Percentiles rank a stretch among this genome's conserved stretches.
Evolutionary conservation across 805 yeast genomes (phyloP).

Genomic region (Ogataea degrootiae): DNA sequence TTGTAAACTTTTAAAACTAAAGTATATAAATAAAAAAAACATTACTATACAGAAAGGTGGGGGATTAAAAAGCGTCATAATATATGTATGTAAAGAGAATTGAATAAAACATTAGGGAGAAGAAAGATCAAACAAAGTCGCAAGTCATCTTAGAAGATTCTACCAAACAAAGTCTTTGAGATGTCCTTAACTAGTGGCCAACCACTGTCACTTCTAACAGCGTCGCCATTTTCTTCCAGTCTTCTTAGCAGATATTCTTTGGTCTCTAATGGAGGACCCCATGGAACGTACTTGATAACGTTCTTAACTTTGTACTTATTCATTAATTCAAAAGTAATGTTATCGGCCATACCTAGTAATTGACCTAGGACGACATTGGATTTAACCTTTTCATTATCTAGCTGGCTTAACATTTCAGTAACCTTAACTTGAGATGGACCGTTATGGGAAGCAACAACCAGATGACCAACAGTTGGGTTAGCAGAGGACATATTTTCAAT

Average conservation of each 20-base stretch:
- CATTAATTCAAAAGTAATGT: conserved; percentile 72
- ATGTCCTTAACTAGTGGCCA: conserved; percentile 63
- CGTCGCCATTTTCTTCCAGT: conserved; percentile 94
- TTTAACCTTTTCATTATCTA: conserved; percentile 27
- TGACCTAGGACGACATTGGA: conserved; percentile 82
- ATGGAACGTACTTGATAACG: conserved; percentile 90
- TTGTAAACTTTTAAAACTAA: not conserved
- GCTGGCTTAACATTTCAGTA: conserved; percentile 44
- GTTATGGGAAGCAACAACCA: conserved; percentile 91
- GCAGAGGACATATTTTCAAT: conserved; percentile 51
- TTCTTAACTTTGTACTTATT: conserved; percentile 60
- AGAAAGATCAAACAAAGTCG: not conserved
- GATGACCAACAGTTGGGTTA: conserved; percentile 54
- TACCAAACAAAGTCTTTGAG: conserved; percentile 29
- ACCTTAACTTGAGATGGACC: conserved; percentile 70
- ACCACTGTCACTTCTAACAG: conserved; percentile 82
- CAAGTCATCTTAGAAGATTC: conserved; percentile 15
- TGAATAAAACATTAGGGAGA: not conserved
- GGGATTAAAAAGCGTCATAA: too few species aligned
- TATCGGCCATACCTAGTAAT: conserved; percentile 93
- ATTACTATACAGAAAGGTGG: not conserved
- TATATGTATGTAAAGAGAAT: not conserved
- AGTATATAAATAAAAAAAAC: not conserved
- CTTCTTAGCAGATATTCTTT: conserved; percentile 85
- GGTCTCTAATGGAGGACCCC: conserved; percentile 96